Evolutionary conservation across 768 basidiomycete genomes (phyloP).

Genomic region (Lentinula sp.): DNA sequence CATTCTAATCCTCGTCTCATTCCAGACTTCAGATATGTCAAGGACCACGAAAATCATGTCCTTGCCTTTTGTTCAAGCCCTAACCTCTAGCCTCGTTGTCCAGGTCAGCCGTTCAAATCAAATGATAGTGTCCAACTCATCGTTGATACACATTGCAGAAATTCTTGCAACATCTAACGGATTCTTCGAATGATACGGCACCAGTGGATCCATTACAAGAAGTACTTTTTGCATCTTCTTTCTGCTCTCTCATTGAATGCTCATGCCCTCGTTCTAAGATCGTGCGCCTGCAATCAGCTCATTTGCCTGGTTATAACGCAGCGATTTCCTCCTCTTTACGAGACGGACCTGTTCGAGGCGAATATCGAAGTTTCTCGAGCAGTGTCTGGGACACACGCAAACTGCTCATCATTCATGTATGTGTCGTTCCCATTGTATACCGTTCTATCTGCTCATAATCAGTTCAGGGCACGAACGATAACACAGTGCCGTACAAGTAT

Average conservation of each 20-base stretch:
- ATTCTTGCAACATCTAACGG: constrained; percentile 47
- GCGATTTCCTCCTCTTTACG: constrained; percentile 74
- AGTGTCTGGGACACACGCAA: constrained; percentile 39
- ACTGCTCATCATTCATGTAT: constrained; percentile 62
- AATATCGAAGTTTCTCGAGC: constrained; percentile 44
- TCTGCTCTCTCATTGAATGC: not conserved
- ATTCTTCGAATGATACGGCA: constrained; percentile 21
- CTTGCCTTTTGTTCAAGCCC: constrained; percentile 61
- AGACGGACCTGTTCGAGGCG: constrained; percentile 66
- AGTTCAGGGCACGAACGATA: constrained; percentile 51
- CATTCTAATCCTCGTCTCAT: not conserved
- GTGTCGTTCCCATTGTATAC: constrained; percentile 12
- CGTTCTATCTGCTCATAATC: not conserved
- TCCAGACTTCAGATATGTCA: constrained; percentile 58
- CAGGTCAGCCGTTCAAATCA: constrained; percentile 33
- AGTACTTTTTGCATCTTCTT: constrained; percentile 18
- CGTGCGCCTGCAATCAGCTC: constrained; percentile 72
- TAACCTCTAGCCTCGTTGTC: constrained; percentile 57
- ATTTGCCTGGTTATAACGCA: constrained; percentile 67
- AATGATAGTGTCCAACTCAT: not conserved
- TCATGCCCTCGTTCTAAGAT: constrained; percentile 33
- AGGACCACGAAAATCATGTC: constrained; percentile 76
- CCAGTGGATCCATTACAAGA: constrained; percentile 34
- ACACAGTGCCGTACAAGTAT: constrained; percentile 50
- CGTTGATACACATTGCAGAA: constrained; percentile 23